Percentiles rank a stretch among this genome's conserved stretches.
Conservation (phyloP, 2,329 filamentous ascomycete species). For the Neofusicoccum kwambonambiense region DNA sequence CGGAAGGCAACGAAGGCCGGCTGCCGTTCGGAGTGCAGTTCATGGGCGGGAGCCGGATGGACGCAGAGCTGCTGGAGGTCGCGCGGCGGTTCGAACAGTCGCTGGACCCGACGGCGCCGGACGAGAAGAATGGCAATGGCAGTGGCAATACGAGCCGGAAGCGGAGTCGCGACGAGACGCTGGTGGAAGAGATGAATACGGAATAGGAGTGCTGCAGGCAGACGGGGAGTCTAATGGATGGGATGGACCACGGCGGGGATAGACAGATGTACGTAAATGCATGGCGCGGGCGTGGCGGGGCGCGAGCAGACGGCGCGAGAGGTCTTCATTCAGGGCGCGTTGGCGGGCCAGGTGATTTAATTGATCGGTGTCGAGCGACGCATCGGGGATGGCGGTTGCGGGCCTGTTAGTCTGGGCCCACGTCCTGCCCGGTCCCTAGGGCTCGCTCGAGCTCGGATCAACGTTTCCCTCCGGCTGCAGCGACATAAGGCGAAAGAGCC, state of each 20-base stretch:
- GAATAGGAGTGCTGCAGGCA: not conserved
- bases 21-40: constrained; percentile 45
- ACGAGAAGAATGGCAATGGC: not conserved
- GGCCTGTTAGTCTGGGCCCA: not conserved
- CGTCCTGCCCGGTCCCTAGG: not conserved
- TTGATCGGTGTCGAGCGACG: not conserved
- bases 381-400: not conserved
- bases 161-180: constrained; percentile 7
- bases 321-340: too few species aligned
- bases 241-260: not conserved
- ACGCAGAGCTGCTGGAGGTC: constrained; percentile 42
- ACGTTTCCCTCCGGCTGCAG: constrained; percentile 1
- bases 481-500: constrained; percentile 11
- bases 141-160: constrained; percentile 2
- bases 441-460: constrained; percentile 17
- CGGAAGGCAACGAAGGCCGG: constrained; percentile 25
- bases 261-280: not conserved
- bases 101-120: not conserved
- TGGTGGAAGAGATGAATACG: constrained; percentile 12
- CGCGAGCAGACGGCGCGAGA: not conserved
- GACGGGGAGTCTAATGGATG: not conserved
- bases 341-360: too few species aligned
- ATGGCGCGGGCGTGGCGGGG: not conserved
- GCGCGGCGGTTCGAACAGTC: constrained; percentile 31
- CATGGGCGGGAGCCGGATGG: constrained; percentile 37